Evolutionary conservation across 495 filamentous ascomycete species (phyloP), one percentile per base, ranked within the genome.

Genomic region (Stereocaulon alpinum): DNA sequence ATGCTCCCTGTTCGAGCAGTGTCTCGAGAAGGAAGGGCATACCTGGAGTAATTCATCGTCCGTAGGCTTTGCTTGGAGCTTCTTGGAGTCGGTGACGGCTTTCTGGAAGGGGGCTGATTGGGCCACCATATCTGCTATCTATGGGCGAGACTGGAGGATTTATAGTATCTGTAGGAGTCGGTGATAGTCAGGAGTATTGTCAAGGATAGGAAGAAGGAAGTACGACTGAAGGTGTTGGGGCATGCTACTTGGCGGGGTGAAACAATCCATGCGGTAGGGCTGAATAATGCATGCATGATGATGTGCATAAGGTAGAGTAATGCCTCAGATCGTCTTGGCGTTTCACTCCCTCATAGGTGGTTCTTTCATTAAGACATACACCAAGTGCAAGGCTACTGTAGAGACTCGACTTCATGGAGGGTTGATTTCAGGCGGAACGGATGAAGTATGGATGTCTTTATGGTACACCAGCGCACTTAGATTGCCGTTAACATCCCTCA

Each of bases 81-180:
- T 83, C 69, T 79, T 78, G 72, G 73, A 78, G 63, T 87, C 82
- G 68, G 76, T 76, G 63, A 85, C 80, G 55, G 87, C 81, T 69
- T 73, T 70, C 42, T 68, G 56, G 63, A 68, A 68, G 5, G 58
- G 58, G 49, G 66, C 48, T 37, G 66, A 56, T 58, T 68, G 51
- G 41, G 61, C 42, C 51, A 63, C 64, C 61, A 65, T 64, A 11
- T n/a, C 56, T 40, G 47, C 32, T 6, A 6, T 54, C 9, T 22
- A 20, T 43, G 1, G 7, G 5, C 4, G 40, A n/a, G 0, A n/a
- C 27, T 18, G 9, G 29, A 24, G 27, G 27, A 6, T n/a, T 1
- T 0, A n/a, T 1, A 27, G 17, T 17, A 30, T 32, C 17, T 54
- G 29, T 17, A 45, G 18, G 2, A 30, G 6, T 27, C 0, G 9